Percentiles rank a stretch among this genome's conserved stretches.
These are phyloP conservation scores for Annulohypoxylon bovei DNA, from an alignment of 495 filamentous ascomycete species.

Conservation along the genomic window DNA sequence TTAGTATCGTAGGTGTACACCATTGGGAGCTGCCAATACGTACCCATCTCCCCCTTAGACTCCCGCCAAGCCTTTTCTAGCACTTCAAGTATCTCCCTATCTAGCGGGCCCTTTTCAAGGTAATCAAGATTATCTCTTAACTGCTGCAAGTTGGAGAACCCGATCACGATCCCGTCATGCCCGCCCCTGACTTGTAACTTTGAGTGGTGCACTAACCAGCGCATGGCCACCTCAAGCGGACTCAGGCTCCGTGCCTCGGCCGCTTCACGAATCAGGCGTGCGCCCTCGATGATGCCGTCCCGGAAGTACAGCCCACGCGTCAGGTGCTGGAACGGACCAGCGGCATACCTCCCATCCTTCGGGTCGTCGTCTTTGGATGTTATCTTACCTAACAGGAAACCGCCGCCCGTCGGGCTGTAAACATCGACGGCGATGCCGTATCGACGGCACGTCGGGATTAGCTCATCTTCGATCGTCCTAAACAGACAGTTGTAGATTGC, in stretches of 20 bases:
- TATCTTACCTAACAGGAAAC: slow-evolving; percentile 74
- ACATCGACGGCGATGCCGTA: slow-evolving; percentile 82
- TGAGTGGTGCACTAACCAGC: slow-evolving; percentile 81
- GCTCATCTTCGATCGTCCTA: slow-evolving; percentile 76
- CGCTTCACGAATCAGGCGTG: slow-evolving; percentile 72
- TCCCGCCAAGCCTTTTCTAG: slow-evolving; percentile 72
- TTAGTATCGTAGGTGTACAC: slow-evolving; percentile 70
- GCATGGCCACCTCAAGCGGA: slow-evolving; percentile 75
- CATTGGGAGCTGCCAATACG: slow-evolving; percentile 76
- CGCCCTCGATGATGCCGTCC: slow-evolving; percentile 74
- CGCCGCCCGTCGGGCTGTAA: slow-evolving; percentile 82
- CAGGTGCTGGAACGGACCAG: slow-evolving; percentile 57
- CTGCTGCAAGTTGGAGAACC: slow-evolving; percentile 74
- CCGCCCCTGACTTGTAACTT: slow-evolving; percentile 71
- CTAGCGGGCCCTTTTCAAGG: slow-evolving; percentile 78
- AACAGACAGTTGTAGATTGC: slow-evolving; percentile 71
- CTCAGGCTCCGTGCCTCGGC: slow-evolving; percentile 73
- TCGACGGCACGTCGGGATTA: slow-evolving; percentile 76
- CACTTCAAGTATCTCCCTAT: slow-evolving; percentile 72
- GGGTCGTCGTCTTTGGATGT: slow-evolving; percentile 63
- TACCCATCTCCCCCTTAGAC: slow-evolving; percentile 67
- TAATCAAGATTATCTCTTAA: slow-evolving; percentile 73
- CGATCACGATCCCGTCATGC: slow-evolving; percentile 77
- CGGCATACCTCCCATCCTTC: slow-evolving; percentile 68
- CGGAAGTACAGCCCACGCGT: slow-evolving; percentile 80